Evolutionary conservation across 1,284 basidiomycete genomes (phyloP), one percentile per base, ranked within the genome.

Genomic region (Serendipita sp.): DNA sequence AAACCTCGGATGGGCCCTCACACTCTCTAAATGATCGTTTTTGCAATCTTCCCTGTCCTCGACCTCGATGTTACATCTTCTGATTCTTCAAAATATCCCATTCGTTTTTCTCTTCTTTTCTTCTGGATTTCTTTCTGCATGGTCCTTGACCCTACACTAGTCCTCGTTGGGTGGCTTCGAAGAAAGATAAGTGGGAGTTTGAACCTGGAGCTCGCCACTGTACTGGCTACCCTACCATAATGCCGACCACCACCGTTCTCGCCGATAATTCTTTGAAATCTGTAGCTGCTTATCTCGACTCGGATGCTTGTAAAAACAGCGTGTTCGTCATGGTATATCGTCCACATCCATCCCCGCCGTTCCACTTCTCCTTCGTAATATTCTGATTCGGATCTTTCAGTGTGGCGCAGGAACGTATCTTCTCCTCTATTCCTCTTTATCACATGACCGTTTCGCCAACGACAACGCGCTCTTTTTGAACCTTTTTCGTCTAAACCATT

Each of bases 321-420:
- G 74, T 90, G 3, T 81, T 83, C 65, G 74, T 90, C 61, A 87
- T 90, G 87, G 87, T 88, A 68, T 71, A 77, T 74, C 22, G 22
- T 22, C 1, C 22, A 50, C 58, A 22, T 38, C 47, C 34, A 17
- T 26, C 38, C 4, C 38, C 30, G 8, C 43, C 22, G 6, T 35
- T 43, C 62, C 62, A 50, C 34, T 13, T 13, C 17, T 17, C 34
- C 3, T 63, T 45, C 13, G 12, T 58, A 17, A 47, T 60, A 22
- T 10, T 34, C 22, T 12, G 49, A 13, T 1, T n/a, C 55, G 45
- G 8, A 12, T 58, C 29, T 35, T 42, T 44, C 60, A 70, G 69
- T 41, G 70, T 49, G 69, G 70, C 60, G 71, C 68, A 68, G 69
- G 70, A 67, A 65, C 44, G 62, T 63, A 17, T 62, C 17, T 60